Base-by-base conservation (phyloP, 2,329 filamentous ascomycete species). In the Ramichloridium luteum region DNA sequence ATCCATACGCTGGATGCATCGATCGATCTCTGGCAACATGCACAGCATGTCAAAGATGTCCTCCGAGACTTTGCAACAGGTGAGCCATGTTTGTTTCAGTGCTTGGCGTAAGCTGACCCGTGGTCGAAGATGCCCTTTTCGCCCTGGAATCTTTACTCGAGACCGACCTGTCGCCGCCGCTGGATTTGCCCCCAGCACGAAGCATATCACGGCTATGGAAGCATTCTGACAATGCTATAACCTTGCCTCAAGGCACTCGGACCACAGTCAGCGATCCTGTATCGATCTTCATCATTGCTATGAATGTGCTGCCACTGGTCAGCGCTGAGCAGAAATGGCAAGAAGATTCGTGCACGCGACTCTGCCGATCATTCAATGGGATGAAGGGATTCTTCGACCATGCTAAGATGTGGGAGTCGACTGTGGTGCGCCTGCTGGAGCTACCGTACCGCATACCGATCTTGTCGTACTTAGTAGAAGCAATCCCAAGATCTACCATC, bases 81-180 rank as follows among this genome's bases (percentile, higher is more conserved):
- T 63, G 46, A 22, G 48, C 48, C 27, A 12, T 13, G 16, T 8
- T 16, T 17, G 22, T 25, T 10, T 17, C 30, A 41, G 45, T 45
- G 46, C 44, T 46, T 48, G 32, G 15, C 17, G 20, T 27, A 31
- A 20, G 38, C 47, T 50, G 28, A 49, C 46, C 22, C 36, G 27
- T 41, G 30, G 14, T 35, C 27, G 23, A 41, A 72, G 68, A 64
- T 41, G 56, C 67, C 10, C 32, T 68, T 10, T 44, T 44, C 32
- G 55, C 57, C 11, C 41, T 70, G 23, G 61, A 67, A 35, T 38
- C 37, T 18, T 33, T 45, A 3, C 31, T 38, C 20, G 28, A 25
- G 3, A 30, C n/a, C n/a, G n/a, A n/a, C n/a, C n/a, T n/a, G n/a
- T 23, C 20, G 8, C 20, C 20, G n/a, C 20, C 20, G 8, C 30